A percentile compares a stretch with the other conserved stretches of the same genome.
Conservation (phyloP, 495 filamentous ascomycete species). For the Hyaloscypha bicolor region DNA sequence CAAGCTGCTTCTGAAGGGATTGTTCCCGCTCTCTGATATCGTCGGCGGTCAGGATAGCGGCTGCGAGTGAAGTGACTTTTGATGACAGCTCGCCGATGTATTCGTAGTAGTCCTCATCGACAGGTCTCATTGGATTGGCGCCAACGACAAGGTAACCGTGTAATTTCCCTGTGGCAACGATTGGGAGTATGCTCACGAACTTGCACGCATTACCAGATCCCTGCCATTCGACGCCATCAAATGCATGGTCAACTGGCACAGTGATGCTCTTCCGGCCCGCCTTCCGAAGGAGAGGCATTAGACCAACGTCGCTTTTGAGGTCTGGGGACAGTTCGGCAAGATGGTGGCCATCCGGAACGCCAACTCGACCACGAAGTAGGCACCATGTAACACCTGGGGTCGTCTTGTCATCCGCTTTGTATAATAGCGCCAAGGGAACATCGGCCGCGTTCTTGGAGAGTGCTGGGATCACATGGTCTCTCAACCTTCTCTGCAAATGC, state of each 20-base stretch:
- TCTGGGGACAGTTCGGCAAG: slow-evolving; percentile 54
- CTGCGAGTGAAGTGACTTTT: slow-evolving; percentile 61
- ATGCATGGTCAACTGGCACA: slow-evolving; percentile 47
- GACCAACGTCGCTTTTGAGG: slow-evolving; percentile 59
- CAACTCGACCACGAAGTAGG: slow-evolving; percentile 59
- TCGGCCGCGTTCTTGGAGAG: slow-evolving; percentile 51
- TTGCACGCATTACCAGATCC: slow-evolving; percentile 39
- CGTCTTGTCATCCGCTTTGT: slow-evolving; percentile 52
- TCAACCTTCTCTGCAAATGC: not conserved
- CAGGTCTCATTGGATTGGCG: slow-evolving; percentile 22
- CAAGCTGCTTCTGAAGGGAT: slow-evolving; percentile 18
- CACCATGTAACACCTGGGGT: slow-evolving; percentile 48
- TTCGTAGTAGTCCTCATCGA: slow-evolving; percentile 21
- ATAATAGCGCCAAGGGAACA: slow-evolving; percentile 63
- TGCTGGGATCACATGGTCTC: slow-evolving; percentile 14
- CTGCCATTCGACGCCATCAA: slow-evolving; percentile 42
- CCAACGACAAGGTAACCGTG: slow-evolving; percentile 36
- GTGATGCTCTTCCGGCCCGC: slow-evolving; percentile 60
- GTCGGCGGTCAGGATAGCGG: slow-evolving; percentile 67
- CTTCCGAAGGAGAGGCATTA: slow-evolving; percentile 64
- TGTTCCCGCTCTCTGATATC: slow-evolving; percentile 56
- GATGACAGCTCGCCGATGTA: slow-evolving; percentile 21
- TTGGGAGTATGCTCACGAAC: slow-evolving; percentile 66
- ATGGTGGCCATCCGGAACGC: slow-evolving; percentile 60
- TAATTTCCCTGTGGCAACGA: slow-evolving; percentile 33